Evolutionary conservation across 768 basidiomycete species (phyloP).

Genomic region (Neoboletus subvelutipes): DNA sequence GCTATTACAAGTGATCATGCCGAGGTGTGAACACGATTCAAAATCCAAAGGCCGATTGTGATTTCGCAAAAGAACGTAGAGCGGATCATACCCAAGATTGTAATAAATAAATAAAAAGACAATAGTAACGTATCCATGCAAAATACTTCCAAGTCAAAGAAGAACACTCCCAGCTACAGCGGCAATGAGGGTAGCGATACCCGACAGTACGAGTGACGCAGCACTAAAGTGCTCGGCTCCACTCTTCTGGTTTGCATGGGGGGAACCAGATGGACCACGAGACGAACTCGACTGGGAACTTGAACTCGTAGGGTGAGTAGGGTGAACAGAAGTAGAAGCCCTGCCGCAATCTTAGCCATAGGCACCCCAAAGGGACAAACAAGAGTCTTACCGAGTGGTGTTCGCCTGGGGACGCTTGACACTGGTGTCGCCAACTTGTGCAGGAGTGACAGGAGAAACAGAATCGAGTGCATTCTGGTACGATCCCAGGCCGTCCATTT

Average conservation of each 20-base stretch:
- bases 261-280: conserved; percentile 18
- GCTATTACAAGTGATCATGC: background rate
- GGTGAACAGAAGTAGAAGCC: background rate
- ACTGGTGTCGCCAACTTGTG: conserved; percentile 19
- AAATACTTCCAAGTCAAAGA: conserved; percentile 11
- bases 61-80: conserved; percentile 8
- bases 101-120: background rate
- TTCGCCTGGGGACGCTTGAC: conserved; percentile 19
- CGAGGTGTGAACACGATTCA: background rate
- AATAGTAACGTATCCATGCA: conserved; percentile 15
- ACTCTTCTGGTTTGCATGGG: conserved; percentile 35
- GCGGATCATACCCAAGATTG: conserved; percentile 1
- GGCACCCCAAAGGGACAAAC: background rate
- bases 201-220: conserved; percentile 23
- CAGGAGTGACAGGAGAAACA: conserved; percentile 28
- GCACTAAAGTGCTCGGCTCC: conserved; percentile 27
- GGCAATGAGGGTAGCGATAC: conserved; percentile 23
- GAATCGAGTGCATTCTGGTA: conserved; percentile 49
- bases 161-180: conserved; percentile 24
- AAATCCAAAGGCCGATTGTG: background rate
- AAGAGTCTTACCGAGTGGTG: conserved; percentile 15
- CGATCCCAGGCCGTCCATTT: conserved; percentile 37
- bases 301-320: background rate
- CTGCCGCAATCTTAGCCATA: conserved; percentile 7
- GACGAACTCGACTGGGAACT: conserved; percentile 9